phyloP scores from a whole-genome alignment of 495 filamentous ascomycete genomes.

The Hypoxylon lienhwacheense region DNA sequence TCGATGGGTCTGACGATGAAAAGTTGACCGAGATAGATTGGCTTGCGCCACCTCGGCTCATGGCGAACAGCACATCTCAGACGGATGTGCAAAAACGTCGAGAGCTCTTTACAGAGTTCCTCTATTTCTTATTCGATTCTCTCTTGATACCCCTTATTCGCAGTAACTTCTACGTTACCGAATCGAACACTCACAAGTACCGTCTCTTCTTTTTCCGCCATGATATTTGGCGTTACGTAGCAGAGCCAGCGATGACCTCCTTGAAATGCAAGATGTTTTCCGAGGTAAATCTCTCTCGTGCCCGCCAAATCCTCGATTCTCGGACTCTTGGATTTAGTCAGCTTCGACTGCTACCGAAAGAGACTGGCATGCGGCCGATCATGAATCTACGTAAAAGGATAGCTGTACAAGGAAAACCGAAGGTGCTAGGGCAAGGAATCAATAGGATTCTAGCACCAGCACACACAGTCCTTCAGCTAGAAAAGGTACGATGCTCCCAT shows the following conservation, averaged over 20 bases:
- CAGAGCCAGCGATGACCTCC: slow-evolving; percentile 67
- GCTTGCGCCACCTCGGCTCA: slow-evolving; percentile 60
- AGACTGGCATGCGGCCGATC: slow-evolving; percentile 69
- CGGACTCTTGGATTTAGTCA: slow-evolving; percentile 74
- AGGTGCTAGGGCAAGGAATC: slow-evolving; percentile 69
- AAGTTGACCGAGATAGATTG: slow-evolving; percentile 71
- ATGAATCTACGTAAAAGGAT: slow-evolving; percentile 75
- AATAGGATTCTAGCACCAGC: slow-evolving; percentile 79
- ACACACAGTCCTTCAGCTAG: slow-evolving; percentile 73
- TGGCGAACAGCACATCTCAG: slow-evolving; percentile 58
- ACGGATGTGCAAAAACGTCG: slow-evolving; percentile 75
- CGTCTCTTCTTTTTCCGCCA: slow-evolving; percentile 93
- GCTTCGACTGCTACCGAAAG: slow-evolving; percentile 79
- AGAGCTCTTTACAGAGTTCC: slow-evolving; percentile 78
- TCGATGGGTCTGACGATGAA: slow-evolving; percentile 14
- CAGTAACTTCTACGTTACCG: slow-evolving; percentile 90
- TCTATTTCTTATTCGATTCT: slow-evolving; percentile 93
- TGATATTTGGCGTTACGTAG: slow-evolving; percentile 80
- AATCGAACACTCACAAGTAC: slow-evolving; percentile 78
- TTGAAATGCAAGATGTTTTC: slow-evolving; percentile 79
- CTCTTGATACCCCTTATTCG: slow-evolving; percentile 85
- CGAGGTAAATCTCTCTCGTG: slow-evolving; percentile 64
- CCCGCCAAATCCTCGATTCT: slow-evolving; percentile 59
- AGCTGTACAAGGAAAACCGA: slow-evolving; percentile 55
- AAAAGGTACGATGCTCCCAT: slow-evolving; percentile 53